Conservation (phyloP, 192 early-diverging fungal genomes). For the Thamnidium elegans region DNA sequence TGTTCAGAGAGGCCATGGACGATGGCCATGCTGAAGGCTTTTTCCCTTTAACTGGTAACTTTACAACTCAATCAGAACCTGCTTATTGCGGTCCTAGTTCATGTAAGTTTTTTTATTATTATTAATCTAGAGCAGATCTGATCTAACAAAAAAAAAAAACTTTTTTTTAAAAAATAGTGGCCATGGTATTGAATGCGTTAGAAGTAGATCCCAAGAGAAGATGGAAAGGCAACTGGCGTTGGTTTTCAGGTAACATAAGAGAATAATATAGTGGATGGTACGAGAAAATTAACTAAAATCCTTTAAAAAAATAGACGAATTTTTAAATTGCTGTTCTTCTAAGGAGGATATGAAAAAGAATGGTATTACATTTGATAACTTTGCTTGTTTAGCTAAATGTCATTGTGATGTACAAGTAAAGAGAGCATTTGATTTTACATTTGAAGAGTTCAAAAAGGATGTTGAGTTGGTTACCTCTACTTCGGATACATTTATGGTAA, state of each 20-base stretch:
- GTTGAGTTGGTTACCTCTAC: constrained; percentile 62
- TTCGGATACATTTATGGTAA: constrained; percentile 81
- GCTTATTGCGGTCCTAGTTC: constrained; percentile 87
- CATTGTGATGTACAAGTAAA: constrained; percentile 79
- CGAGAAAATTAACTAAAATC: not conserved
- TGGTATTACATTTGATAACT: constrained; percentile 89
- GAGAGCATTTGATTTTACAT: constrained; percentile 58
- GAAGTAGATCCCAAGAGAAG: constrained; percentile 81
- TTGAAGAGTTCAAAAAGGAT: constrained; percentile 80
- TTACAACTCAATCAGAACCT: constrained; percentile 89
- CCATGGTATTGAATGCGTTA: constrained; percentile 93
- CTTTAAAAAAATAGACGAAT: constrained; percentile 54
- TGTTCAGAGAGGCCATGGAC: constrained; percentile 79
- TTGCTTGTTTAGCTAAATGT: constrained; percentile 85
- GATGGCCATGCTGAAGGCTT: constrained; percentile 80
- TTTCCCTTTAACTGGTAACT: constrained; percentile 83
- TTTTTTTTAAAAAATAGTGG: constrained; percentile 39
- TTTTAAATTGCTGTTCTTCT: constrained; percentile 66
- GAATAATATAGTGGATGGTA: too few species aligned
- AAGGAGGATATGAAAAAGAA: constrained; percentile 73
- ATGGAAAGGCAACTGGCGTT: constrained; percentile 96
- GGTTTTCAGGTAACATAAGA: constrained; percentile 52
- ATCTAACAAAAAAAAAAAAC: not conserved
- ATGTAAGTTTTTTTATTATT: constrained; percentile 18
- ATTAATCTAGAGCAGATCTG: not conserved